These are phyloP conservation scores for Linanthus parryae DNA, from an alignment of 148 eudicot species.

Conservation along the genomic window DNA sequence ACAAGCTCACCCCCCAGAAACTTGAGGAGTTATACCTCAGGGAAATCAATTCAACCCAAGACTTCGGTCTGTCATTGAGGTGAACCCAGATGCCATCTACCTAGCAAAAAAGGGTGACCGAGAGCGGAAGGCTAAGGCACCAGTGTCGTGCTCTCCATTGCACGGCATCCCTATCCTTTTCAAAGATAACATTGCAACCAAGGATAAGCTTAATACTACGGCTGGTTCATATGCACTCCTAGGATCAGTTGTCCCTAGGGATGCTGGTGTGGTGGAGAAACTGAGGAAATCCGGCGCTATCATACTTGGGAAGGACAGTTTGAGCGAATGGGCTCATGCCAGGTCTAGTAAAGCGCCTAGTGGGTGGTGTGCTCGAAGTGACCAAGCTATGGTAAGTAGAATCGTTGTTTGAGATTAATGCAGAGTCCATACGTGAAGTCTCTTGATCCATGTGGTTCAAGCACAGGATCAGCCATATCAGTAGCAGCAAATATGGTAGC, in stretches of 20 bases:
- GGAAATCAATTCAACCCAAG: constrained; percentile 25
- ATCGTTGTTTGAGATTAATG: too few species aligned
- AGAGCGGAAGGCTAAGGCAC: constrained; percentile 11
- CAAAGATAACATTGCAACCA: constrained; percentile 35
- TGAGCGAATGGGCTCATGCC: constrained; percentile 27
- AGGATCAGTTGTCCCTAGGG: constrained; percentile 19
- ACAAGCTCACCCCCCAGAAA: constrained; percentile 24
- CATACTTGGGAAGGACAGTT: constrained; percentile 31
- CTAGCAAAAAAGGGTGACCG: constrained; percentile 23
- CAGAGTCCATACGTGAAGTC: constrained; percentile 14
- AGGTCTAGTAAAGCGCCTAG: constrained; percentile 5
- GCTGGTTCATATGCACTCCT: constrained; percentile 33
- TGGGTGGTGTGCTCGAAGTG: constrained; percentile 30
- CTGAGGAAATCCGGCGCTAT: constrained; percentile 29
- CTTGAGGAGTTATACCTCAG: constrained; percentile 30
- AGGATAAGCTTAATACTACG: constrained; percentile 31
- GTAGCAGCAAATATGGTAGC: constrained; percentile 24
- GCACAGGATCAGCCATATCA: constrained; percentile 27
- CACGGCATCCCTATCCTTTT: constrained; percentile 30
- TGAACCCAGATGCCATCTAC: constrained; percentile 32
- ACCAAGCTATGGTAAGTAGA: constrained; percentile 27
- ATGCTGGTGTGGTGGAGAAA: constrained; percentile 21
- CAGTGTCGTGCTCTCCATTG: constrained; percentile 9
- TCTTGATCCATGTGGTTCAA: constrained; percentile 20
- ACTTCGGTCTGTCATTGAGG: constrained; percentile 27